Conservation (phyloP, 768 basidiomycete species). For the Lyophyllum decastes region DNA sequence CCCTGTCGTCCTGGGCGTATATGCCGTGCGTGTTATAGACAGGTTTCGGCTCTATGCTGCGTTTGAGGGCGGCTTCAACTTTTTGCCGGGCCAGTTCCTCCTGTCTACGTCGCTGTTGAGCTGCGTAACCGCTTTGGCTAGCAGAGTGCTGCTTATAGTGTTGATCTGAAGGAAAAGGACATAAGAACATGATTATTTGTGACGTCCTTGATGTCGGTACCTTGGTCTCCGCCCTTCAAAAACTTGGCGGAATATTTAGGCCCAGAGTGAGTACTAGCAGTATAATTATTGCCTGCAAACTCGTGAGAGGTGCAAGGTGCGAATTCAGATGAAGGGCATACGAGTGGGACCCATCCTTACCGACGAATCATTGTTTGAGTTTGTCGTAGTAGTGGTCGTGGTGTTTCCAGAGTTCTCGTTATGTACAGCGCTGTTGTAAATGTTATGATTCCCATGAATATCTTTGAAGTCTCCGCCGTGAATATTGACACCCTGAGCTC, state of each 20-base stretch:
- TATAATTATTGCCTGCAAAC: background rate
- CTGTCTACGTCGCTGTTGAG: background rate
- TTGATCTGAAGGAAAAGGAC: background rate
- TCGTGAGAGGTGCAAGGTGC: background rate
- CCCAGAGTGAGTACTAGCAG: background rate
- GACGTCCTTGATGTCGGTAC: background rate
- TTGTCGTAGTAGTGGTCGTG: background rate
- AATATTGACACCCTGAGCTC: background rate
- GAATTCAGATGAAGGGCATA: background rate
- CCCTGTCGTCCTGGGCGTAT: background rate
- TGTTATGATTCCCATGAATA: background rate
- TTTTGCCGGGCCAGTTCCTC: background rate
- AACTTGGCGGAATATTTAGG: background rate
- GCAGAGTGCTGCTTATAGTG: background rate
- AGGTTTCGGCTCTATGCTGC: background rate
- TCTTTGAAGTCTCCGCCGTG: background rate
- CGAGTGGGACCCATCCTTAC: background rate
- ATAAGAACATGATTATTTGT: background rate
- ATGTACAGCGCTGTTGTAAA: background rate
- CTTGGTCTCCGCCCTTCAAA: background rate
- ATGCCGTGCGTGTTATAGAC: background rate
- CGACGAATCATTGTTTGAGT: conserved; percentile 1
- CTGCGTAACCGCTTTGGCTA: background rate
- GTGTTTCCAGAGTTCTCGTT: background rate
- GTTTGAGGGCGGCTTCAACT: background rate